Percentiles rank a stretch among this genome's conserved stretches.
phyloP scores from a whole-genome alignment of 2,329 filamentous ascomycete genomes.

The Knufia petricola region DNA sequence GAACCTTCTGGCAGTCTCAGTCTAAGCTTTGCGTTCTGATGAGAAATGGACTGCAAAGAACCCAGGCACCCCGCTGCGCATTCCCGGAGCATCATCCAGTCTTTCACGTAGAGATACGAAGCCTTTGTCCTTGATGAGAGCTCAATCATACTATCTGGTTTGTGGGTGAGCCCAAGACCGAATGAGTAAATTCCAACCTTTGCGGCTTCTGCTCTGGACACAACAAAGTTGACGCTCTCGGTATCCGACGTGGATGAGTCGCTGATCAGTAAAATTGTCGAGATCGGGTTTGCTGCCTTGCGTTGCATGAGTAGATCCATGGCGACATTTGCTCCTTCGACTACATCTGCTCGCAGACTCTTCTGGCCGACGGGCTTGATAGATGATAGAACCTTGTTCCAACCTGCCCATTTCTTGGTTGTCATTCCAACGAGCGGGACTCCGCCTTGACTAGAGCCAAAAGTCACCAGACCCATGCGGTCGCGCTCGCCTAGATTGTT shows the following conservation, averaged over 20 bases:
- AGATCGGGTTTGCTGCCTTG: slow-evolving; percentile 89
- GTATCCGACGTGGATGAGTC: slow-evolving; percentile 90
- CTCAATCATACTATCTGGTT: slow-evolving; percentile 98
- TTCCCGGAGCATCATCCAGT: slow-evolving; percentile 99
- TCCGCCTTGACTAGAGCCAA: slow-evolving; percentile 85
- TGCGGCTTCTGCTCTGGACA: slow-evolving; percentile 89
- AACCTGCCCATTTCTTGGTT: slow-evolving; percentile 85
- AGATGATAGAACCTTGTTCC: slow-evolving; percentile 73
- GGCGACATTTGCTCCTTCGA: slow-evolving; percentile 93
- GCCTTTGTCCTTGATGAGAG: slow-evolving; percentile 91
- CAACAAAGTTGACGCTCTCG: slow-evolving; percentile 95
- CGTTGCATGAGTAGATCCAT: slow-evolving; percentile 99
- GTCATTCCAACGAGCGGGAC: slow-evolving; percentile 98
- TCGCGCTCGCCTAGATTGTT: slow-evolving; percentile 82
- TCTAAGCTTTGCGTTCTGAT: slow-evolving; percentile 95
- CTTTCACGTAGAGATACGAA: slow-evolving; percentile 95
- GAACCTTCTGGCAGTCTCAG: slow-evolving; percentile 90
- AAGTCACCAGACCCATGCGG: slow-evolving; percentile 93
- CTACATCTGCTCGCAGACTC: slow-evolving; percentile 89
- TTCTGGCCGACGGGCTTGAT: slow-evolving; percentile 94
- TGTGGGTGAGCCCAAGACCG: slow-evolving; percentile 90
- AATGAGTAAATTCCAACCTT: slow-evolving; percentile 98
- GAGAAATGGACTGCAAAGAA: slow-evolving; percentile 85
- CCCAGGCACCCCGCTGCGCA: slow-evolving; percentile 90
- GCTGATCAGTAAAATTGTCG: slow-evolving; percentile 92